Evolutionary conservation across 345 rosid genomes (phyloP).

Genomic region (Luvunga scandens): DNA sequence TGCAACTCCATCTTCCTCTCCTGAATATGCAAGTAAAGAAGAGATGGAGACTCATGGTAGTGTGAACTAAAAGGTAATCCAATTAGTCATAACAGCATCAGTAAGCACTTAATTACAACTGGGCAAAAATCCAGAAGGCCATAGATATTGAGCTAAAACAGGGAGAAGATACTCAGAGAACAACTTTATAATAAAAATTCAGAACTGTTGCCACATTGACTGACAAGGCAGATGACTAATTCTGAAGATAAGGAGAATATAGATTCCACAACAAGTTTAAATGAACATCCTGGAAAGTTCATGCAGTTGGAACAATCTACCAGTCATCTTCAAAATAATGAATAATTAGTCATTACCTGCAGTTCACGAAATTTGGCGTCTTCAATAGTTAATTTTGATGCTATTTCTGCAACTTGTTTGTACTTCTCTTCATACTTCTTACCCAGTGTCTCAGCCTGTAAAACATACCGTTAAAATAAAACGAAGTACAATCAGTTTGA

Average conservation of each 20-base stretch:
- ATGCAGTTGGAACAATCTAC: conserved; percentile 1
- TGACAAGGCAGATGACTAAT: background rate
- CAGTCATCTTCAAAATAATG: background rate
- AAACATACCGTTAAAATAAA: conserved; percentile 22
- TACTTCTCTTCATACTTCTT: conserved; percentile 98
- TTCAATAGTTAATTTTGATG: conserved; percentile 90
- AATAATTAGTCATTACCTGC: conserved; percentile 50
- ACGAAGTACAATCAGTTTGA: conserved; percentile 18
- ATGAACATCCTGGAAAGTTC: background rate
- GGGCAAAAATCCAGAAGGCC: background rate
- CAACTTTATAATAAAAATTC: background rate
- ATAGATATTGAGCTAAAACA: background rate
- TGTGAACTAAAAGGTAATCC: background rate
- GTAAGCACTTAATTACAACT: background rate
- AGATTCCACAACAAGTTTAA: background rate
- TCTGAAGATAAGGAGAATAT: background rate
- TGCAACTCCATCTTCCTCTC: conserved; percentile 79
- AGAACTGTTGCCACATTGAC: background rate
- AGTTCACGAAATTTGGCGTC: conserved; percentile 91
- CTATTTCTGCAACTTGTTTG: conserved; percentile 93
- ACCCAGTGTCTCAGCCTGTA: conserved; percentile 79
- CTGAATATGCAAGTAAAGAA: conserved; percentile 33
- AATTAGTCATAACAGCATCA: background rate
- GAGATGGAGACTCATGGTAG: background rate
- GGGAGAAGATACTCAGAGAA: background rate